Conservation (phyloP, 192 early-diverging fungal genomes). For the Pilaira anomala region DNA sequence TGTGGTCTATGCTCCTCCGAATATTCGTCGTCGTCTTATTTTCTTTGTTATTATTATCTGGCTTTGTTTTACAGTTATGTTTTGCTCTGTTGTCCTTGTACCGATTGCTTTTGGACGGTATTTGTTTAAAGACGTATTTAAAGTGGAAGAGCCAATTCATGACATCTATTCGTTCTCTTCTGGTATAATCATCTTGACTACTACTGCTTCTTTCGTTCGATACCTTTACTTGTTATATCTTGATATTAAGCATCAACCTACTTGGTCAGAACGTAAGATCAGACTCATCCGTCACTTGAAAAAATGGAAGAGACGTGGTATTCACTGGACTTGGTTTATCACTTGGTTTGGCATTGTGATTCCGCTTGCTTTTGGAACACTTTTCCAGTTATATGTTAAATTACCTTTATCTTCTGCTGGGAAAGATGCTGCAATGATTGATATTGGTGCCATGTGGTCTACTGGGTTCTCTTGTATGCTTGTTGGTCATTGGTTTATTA, state of each 20-base stretch:
- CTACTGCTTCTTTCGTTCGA: no score
- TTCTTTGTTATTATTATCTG: conserved; percentile 49
- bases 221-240: no score
- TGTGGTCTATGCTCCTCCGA: conserved; percentile 79
- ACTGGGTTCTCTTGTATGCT: no score
- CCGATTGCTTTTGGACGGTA: background rate
- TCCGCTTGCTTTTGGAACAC: no score
- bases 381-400: no score
- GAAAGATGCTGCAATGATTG: no score
- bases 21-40: conserved; percentile 57
- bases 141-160: background rate
- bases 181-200: background rate
- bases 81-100: background rate
- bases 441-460: no score
- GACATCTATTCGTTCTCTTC: background rate
- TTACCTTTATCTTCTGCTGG: no score
- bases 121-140: background rate
- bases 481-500: no score
- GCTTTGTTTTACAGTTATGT: conserved; percentile 12
- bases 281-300: background rate
- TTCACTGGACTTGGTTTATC: background rate
- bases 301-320: background rate
- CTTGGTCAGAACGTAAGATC: background rate
- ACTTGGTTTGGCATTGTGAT: background rate
- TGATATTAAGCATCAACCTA: background rate